A percentile compares a stretch with the other conserved stretches of the same genome.
Conservation (phyloP, 805 yeast species). For the Metschnikowia sp. region DNA sequence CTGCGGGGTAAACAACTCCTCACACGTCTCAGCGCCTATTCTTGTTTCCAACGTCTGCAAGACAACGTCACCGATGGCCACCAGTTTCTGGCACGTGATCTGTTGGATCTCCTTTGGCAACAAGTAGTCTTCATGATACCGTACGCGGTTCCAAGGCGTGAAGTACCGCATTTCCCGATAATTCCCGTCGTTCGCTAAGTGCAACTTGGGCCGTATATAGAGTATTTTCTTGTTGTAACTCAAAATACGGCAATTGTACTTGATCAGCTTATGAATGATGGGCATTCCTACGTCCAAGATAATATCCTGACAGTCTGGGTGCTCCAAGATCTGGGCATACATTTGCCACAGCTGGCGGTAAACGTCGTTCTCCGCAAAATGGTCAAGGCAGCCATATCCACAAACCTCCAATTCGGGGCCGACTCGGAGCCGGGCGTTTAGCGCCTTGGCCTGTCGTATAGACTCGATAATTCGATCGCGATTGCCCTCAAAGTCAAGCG, state of each 20-base stretch:
- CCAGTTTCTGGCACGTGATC: constrained; percentile 61
- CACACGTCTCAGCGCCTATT: constrained; percentile 98
- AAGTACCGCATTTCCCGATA: constrained; percentile 97
- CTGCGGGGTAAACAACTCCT: constrained; percentile 93
- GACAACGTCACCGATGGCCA: constrained; percentile 88
- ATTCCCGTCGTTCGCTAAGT: constrained; percentile 96
- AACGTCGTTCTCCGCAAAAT: constrained; percentile 85
- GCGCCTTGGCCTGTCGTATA: constrained; percentile 68
- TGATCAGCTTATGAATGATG: constrained; percentile 75
- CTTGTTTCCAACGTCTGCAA: constrained; percentile 80
- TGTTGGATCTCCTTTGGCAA: constrained; percentile 70
- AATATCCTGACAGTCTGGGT: constrained; percentile 70
- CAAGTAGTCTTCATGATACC: constrained; percentile 65
- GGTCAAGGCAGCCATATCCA: constrained; percentile 94
- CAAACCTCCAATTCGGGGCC: constrained; percentile 96
- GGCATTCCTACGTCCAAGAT: constrained; percentile 95
- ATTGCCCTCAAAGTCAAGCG: constrained; percentile 95
- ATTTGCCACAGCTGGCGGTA: constrained; percentile 94
- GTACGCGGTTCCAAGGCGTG: constrained; percentile 87
- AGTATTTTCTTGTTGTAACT: constrained; percentile 76
- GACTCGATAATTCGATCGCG: constrained; percentile 85
- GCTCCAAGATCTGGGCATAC: constrained; percentile 69
- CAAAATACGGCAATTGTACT: constrained; percentile 87
- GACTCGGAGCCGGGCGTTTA: constrained; percentile 79
- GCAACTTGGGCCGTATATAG: constrained; percentile 86